phyloP scores from a whole-genome alignment of 495 filamentous ascomycete genomes.

The Elasticomyces elasticus region DNA sequence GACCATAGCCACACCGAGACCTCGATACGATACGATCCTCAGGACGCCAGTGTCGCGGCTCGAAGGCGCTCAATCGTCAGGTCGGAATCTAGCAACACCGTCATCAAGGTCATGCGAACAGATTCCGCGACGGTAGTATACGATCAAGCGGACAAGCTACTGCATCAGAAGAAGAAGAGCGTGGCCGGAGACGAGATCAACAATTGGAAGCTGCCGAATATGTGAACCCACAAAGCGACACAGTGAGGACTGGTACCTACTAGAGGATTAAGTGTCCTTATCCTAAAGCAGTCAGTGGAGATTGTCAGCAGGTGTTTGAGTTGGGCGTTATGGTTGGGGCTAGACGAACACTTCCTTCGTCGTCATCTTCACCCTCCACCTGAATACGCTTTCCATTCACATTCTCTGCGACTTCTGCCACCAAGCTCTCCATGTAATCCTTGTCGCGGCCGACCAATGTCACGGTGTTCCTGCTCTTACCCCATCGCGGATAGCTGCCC shows the following conservation, averaged over 20 bases:
- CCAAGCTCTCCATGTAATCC: slow-evolving; percentile 50
- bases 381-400: slow-evolving; percentile 48
- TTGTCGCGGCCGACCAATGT: slow-evolving; percentile 73
- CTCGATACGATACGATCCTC: background rate
- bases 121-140: background rate
- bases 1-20: background rate
- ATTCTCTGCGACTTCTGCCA: slow-evolving; percentile 51
- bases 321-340: no score
- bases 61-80: background rate
- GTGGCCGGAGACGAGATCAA: background rate
- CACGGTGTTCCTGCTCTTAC: slow-evolving; percentile 76
- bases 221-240: background rate
- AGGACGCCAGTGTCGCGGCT: background rate
- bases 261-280: no score
- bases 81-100: background rate
- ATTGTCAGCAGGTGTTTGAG: no score
- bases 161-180: background rate
- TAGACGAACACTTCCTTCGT: slow-evolving; percentile 40
- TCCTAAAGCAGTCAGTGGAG: no score
- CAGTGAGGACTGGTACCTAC: background rate
- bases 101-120: background rate
- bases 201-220: background rate
- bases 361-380: slow-evolving; percentile 53
- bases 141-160: background rate
- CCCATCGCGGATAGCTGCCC: slow-evolving; percentile 94